Base-by-base conservation (phyloP, 805 yeast species). In the Candida gorgasii region DNA sequence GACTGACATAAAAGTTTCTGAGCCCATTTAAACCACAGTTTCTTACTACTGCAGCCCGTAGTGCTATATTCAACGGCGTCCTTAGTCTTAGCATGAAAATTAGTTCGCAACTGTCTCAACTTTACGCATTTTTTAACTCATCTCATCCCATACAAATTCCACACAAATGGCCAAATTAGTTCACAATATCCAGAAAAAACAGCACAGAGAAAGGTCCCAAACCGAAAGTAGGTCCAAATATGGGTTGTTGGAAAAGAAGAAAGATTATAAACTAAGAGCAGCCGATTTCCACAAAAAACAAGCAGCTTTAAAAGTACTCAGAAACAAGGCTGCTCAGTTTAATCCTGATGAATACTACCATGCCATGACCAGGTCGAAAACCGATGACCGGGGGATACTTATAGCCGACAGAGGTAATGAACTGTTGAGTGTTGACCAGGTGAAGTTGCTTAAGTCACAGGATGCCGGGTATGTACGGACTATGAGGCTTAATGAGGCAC, bases 331-430 rank as follows among this genome's bases (percentile, higher is more conserved):
- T 1, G 68, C 74, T 27, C 73, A 75, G 34, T 76, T 89, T 53
- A 93, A 93, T 60, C 95, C 95, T 12, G 99, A 93, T 74, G 99
- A 93, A 64, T 93, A 86, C 68, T 89, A 92, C 63, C 96, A 89
- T 78, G 93, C 89, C 15, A 93, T 93, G 99, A 78, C 83, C 23
- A 72, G 75, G 11, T 71, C 73, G 46, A 75, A 73, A 54, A 80
- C 93, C 4, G 95, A 89, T 49, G 66, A 72, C 2, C 69, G 75
- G 8, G 97, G 97, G 1, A 73, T 86, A 7, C 56, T 85, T 37
- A 61, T 85, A 8, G 68, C 81, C 1, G 87, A 86, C 16, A 73
- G 95, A 47, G 85, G 79, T 14, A 75, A 72, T 18, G 85, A 79
- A 51, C 69, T 70, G 23, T 64, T 89, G 42, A 66, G 80, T 7